Evolutionary conservation across 1,139 yeast species (phyloP), one percentile per base, ranked within the genome.

Genomic region (Barnettozyma hawaiiensis): DNA sequence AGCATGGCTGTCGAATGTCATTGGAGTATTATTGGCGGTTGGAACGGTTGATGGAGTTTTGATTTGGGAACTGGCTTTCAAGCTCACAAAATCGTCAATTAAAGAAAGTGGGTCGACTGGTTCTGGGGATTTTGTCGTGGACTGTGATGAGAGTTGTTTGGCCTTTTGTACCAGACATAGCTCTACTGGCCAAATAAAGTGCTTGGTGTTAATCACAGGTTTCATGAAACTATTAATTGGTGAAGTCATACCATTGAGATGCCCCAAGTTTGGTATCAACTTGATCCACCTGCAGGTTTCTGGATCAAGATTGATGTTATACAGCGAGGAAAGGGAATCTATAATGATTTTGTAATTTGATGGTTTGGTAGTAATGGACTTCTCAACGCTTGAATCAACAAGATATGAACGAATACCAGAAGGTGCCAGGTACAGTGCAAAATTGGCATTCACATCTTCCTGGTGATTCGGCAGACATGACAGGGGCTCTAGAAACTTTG

Each of bases 401-500:
- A 81, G 64, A 49, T 77, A 80, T 42, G 86, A 85, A 42, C 89
- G 64, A 15, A 83, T 78, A 0, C 90, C 94, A 11, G 89, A 78
- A 0, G 95, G 96, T 6, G 82, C 76, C 40, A 85, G 58, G 52
- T 83, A 82, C 1, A 85, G 62, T 7, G 77, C 83, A 55, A 70
- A 74, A 33, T 58, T 57, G 15, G 59, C 46, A 51, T 51, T 37
- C 51, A 53, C 23, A 38, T 53, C 45, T 20, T 46, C 31, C 26
- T 55, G 58, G 54, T 14, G 59, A 52, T 14, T 60, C 50, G 37
- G 66, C 58, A 23, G 64, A 45, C 47, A 53, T 4, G 48, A 50
- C 16, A 67, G 39, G 22, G 50, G 55, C 1, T 46, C 31, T 9
- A 67, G 41, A 3, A 52, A 53, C 33, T 64, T 53, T 14, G 59